These are phyloP conservation scores for Citrus sp. DNA, from an alignment of 345 rosid species.

Conservation along the genomic window DNA sequence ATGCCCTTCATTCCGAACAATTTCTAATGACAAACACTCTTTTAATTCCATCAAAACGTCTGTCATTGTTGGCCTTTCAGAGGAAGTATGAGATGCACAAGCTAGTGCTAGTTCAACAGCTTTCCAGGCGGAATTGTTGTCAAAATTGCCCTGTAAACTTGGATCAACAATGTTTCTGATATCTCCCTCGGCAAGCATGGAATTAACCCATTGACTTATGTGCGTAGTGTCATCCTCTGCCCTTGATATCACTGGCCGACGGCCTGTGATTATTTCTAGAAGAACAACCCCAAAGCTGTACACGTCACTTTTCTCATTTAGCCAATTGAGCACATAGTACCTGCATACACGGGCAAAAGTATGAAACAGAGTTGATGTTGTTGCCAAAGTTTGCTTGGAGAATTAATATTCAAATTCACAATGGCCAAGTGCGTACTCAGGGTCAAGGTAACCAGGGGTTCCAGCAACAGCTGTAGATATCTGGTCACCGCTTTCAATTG, in stretches of 20 bases:
- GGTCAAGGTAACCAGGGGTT: conserved; percentile 45
- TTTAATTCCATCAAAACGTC: conserved; percentile 31
- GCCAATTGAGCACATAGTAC: not conserved
- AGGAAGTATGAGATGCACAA: conserved; percentile 29
- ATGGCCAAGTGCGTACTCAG: conserved; percentile 6
- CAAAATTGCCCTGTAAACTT: conserved; percentile 28
- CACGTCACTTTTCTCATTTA: conserved; percentile 31
- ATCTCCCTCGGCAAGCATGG: conserved; percentile 34
- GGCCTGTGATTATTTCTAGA: conserved; percentile 24
- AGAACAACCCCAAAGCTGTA: conserved; percentile 33
- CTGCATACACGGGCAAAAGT: conserved; percentile 1
- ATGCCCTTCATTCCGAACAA: not conserved
- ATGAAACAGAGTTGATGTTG: not conserved
- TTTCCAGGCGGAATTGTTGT: conserved; percentile 35
- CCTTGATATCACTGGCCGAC: conserved; percentile 19
- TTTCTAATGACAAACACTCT: conserved; percentile 19
- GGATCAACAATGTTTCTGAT: conserved; percentile 38
- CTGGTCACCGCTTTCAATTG: conserved; percentile 21
- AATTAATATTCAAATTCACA: not conserved
- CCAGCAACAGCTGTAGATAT: conserved; percentile 36
- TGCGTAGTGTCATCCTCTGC: conserved; percentile 8
- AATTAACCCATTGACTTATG: conserved; percentile 32
- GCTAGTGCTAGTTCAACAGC: conserved; percentile 44
- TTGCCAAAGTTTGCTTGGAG: too few species aligned
- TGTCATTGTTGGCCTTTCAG: conserved; percentile 34